A percentile compares a stretch with the other conserved stretches of the same genome.
These are phyloP conservation scores for Thielaviopsis punctulata DNA, from an alignment of 2,329 filamentous ascomycete species.

Conservation along the genomic window DNA sequence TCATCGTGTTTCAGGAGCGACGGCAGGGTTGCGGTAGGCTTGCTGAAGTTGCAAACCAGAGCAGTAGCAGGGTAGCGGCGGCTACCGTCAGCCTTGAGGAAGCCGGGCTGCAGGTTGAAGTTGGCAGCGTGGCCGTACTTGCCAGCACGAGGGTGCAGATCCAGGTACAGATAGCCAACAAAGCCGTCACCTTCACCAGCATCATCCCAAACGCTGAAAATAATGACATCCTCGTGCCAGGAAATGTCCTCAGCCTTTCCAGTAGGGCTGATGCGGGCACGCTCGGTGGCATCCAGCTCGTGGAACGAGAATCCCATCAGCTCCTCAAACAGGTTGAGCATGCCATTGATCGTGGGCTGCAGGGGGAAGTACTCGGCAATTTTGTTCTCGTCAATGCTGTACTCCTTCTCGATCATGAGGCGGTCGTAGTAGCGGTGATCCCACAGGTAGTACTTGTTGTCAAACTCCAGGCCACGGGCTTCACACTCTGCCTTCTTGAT, in stretches of 20 bases:
- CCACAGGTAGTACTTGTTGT: constrained; percentile 67
- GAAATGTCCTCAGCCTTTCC: constrained; percentile 54
- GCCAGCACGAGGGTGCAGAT: constrained; percentile 61
- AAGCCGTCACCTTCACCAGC: constrained; percentile 52
- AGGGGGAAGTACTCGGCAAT: constrained; percentile 77
- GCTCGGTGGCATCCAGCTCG: constrained; percentile 49
- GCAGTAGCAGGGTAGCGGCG: constrained; percentile 63
- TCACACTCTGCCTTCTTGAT: constrained; percentile 57
- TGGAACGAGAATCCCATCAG: constrained; percentile 68
- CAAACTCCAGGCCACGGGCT: constrained; percentile 38
- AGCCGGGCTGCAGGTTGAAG: constrained; percentile 65
- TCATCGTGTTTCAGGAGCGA: constrained; percentile 69
- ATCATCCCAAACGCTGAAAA: constrained; percentile 74
- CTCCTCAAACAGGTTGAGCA: constrained; percentile 72
- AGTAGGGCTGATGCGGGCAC: constrained; percentile 45
- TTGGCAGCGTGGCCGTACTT: constrained; percentile 79
- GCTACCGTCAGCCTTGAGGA: constrained; percentile 46
- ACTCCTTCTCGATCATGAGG: constrained; percentile 65
- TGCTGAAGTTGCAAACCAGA: constrained; percentile 73
- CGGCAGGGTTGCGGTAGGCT: constrained; percentile 59
- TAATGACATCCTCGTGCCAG: constrained; percentile 70
- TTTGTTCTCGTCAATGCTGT: constrained; percentile 59
- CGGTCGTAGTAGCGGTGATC: constrained; percentile 67
- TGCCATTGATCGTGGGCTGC: constrained; percentile 52
- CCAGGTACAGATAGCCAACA: constrained; percentile 68